Percentiles rank a stretch among this genome's conserved stretches.
These are phyloP conservation scores for Citrullus colocynthis DNA, from an alignment of 306 rosid genomes.

Conservation along the genomic window DNA sequence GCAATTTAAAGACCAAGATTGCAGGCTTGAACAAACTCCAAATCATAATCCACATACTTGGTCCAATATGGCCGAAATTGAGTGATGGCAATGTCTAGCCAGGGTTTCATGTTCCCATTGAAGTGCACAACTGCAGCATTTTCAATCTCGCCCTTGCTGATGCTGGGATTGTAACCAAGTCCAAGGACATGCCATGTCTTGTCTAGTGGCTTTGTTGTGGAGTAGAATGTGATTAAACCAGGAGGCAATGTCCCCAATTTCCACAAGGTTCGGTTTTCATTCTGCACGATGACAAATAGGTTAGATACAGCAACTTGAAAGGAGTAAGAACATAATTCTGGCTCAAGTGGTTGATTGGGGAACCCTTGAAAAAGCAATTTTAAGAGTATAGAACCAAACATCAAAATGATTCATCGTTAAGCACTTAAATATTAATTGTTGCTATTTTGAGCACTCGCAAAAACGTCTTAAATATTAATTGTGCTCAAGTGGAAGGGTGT, in stretches of 20 bases:
- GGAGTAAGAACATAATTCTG: not conserved
- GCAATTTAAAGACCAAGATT: conserved; percentile 49
- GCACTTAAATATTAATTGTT: not conserved
- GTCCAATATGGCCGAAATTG: conserved; percentile 35
- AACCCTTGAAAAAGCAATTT: not conserved
- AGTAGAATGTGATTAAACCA: conserved; percentile 7
- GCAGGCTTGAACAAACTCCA: conserved; percentile 78
- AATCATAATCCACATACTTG: conserved; percentile 59
- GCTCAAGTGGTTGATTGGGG: not conserved
- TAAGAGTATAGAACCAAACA: not conserved
- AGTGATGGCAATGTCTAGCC: conserved; percentile 7
- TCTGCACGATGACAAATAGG: not conserved
- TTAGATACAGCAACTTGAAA: not conserved
- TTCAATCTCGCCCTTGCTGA: not conserved
- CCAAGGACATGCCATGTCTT: conserved; percentile 10
- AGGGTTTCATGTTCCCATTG: conserved; percentile 10
- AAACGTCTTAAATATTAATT: not conserved
- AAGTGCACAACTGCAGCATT: conserved; percentile 7
- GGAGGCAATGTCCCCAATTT: conserved; percentile 5
- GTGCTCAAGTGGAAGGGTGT: too few species aligned
- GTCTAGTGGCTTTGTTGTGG: conserved; percentile 8
- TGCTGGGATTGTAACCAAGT: conserved; percentile 7
- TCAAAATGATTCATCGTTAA: not conserved
- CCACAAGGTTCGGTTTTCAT: conserved; percentile 4
- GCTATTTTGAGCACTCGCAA: not conserved